A percentile compares a stretch with the other conserved stretches of the same genome.
These are phyloP conservation scores for Salvia hispanica DNA, from an alignment of 257 asterid genomes.

Conservation along the genomic window DNA sequence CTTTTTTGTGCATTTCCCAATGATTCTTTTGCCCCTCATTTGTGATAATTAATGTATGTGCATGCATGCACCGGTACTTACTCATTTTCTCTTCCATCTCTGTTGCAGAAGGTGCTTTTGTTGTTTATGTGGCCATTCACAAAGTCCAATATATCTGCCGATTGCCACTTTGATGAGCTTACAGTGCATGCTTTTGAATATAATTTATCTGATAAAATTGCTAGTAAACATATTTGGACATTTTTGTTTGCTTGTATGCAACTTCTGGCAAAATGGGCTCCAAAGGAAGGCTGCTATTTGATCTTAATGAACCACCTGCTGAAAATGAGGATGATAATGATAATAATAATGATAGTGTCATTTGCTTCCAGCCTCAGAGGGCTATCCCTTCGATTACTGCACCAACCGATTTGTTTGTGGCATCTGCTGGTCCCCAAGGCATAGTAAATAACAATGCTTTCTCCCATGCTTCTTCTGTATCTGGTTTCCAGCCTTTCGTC, in stretches of 20 bases:
- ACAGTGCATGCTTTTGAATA: constrained; percentile 50
- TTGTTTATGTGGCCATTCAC: constrained; percentile 33
- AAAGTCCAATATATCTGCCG: constrained; percentile 44
- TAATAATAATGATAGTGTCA: constrained; percentile 41
- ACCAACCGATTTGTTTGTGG: constrained; percentile 59
- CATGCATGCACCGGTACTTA: constrained; percentile 33
- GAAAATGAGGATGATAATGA: constrained; percentile 70
- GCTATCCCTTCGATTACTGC: constrained; percentile 80
- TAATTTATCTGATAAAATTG: constrained; percentile 35
- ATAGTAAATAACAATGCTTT: constrained; percentile 87
- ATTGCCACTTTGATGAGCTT: constrained; percentile 48
- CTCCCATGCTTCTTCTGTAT: constrained; percentile 91
- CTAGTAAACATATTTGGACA: constrained; percentile 41
- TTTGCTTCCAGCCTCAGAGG: constrained; percentile 84
- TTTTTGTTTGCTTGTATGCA: constrained; percentile 60
- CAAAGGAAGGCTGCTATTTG: constrained; percentile 86
- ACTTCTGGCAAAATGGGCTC: constrained; percentile 82
- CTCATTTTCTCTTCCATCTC: constrained; percentile 28
- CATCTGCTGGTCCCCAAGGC: constrained; percentile 67
- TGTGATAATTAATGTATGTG: constrained; percentile 13
- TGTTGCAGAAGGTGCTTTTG: constrained; percentile 43
- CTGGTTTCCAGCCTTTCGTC: constrained; percentile 97
- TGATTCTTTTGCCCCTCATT: constrained; percentile 16
- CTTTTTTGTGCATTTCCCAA: constrained; percentile 7
- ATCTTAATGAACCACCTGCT: constrained; percentile 94